Evolutionary conservation across 2,329 filamentous ascomycete species (phyloP).

Genomic region (Helminthosporium solani): DNA sequence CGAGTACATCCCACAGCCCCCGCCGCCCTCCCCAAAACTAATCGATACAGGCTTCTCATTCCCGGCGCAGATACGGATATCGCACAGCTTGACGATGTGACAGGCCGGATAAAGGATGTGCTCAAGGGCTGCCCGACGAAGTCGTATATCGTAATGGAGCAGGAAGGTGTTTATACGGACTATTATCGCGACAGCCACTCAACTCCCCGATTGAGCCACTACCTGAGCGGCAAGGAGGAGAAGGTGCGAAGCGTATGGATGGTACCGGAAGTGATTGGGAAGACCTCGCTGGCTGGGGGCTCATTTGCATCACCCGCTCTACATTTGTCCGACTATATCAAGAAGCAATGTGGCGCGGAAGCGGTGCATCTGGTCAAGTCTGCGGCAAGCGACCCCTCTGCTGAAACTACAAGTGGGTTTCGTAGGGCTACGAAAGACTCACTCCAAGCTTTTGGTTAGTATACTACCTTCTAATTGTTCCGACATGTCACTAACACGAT

Average conservation of each 20-base stretch:
- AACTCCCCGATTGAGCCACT: constrained; percentile 56
- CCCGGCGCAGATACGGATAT: constrained; percentile 34
- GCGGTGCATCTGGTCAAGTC: constrained; percentile 31
- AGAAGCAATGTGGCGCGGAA: constrained; percentile 51
- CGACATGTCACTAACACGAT: constrained; percentile 1
- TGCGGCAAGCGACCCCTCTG: not conserved
- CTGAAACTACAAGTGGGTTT: not conserved
- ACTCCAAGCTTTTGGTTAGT: constrained; percentile 18
- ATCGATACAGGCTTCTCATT: constrained; percentile 27
- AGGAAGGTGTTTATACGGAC: constrained; percentile 69
- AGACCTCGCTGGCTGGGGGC: constrained; percentile 29
- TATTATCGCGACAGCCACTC: constrained; percentile 62
- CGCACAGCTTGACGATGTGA: constrained; percentile 47
- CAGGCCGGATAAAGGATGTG: constrained; percentile 44
- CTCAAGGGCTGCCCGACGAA: constrained; percentile 70
- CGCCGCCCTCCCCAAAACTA: constrained; percentile 23
- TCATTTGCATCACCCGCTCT: not conserved
- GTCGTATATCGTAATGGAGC: constrained; percentile 74
- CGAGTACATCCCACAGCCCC: constrained; percentile 58
- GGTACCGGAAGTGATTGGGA: constrained; percentile 54
- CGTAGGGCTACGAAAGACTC: not conserved
- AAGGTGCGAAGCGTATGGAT: constrained; percentile 55
- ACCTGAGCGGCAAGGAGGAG: constrained; percentile 51
- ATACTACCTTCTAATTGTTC: not conserved
- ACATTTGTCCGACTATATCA: constrained; percentile 34